A percentile compares a stretch with the other conserved stretches of the same genome.
Evolutionary conservation across 108 stramenopile genomes (phyloP).

Genomic region (Cylindrotheca fusiformis): DNA sequence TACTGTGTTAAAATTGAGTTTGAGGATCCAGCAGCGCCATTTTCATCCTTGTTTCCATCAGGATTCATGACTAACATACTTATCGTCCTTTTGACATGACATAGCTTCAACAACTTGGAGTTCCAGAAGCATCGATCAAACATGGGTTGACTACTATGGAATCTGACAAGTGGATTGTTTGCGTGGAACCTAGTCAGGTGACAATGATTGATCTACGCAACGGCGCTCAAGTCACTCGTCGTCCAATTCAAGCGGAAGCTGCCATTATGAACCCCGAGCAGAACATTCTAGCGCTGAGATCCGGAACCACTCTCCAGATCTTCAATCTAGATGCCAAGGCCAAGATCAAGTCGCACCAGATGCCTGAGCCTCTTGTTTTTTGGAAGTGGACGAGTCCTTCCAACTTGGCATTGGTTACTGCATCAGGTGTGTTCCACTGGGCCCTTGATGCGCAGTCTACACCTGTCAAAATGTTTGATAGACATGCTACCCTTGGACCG

Average conservation of each 20-base stretch:
- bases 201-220: constrained; percentile 93
- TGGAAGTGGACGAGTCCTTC: constrained; percentile 94
- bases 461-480: constrained; percentile 94
- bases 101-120: constrained; percentile 89
- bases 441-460: constrained; percentile 61
- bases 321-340: constrained; percentile 94
- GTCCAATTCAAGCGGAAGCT: constrained; percentile 96
- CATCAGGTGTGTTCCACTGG: constrained; percentile 96
- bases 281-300: constrained; percentile 92
- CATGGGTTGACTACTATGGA: constrained; percentile 91
- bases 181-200: constrained; percentile 85
- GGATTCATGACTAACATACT: too few relatives aligned
- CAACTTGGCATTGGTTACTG: constrained; percentile 94
- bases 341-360: constrained; percentile 92
- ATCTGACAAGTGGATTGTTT: constrained; percentile 92
- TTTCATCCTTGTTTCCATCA: too few relatives aligned
- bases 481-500: constrained; percentile 85
- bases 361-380: constrained; percentile 89
- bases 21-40: too few relatives aligned
- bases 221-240: constrained; percentile 86
- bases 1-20: too few relatives aligned
- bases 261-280: constrained; percentile 97
- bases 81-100: too few relatives aligned
- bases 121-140: constrained; percentile 88
- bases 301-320: constrained; percentile 91